Evolutionary conservation across 257 asterid species (phyloP).

Genomic region (Mitragyna speciosa): DNA sequence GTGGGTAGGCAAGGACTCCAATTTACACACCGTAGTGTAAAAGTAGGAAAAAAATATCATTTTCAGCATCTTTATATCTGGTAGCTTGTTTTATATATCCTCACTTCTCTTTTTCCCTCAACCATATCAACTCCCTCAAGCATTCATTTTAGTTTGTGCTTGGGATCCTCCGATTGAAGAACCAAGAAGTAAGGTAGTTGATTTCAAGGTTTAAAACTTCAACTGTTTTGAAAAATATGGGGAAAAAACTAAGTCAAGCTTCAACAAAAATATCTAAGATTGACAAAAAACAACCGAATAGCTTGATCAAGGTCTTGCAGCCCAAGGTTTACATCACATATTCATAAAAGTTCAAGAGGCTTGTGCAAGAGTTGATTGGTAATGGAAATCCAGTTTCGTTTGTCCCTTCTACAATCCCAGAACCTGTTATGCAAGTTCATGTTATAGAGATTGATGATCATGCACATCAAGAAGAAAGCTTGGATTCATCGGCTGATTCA

Average conservation of each 20-base stretch:
- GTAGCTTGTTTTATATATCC: conserved; percentile 4
- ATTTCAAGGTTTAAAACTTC: conserved; percentile 19
- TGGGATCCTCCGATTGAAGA: conserved; percentile 2
- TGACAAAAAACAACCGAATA: conserved; percentile 36
- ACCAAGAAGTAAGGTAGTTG: conserved; percentile 23
- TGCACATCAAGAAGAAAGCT: conserved; percentile 28
- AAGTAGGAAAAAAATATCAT: conserved; percentile 31
- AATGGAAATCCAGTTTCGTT: conserved; percentile 29
- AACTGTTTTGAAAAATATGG: conserved; percentile 25
- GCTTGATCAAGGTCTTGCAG: conserved; percentile 33
- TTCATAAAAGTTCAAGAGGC: conserved; percentile 47
- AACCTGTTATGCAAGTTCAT: conserved; percentile 16
- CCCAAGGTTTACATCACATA: conserved; percentile 52
- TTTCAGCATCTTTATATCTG: conserved; percentile 39
- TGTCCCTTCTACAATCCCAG: conserved; percentile 10
- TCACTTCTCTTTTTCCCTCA: conserved; percentile 2
- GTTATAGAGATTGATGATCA: conserved; percentile 19
- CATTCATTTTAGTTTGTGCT: background rate
- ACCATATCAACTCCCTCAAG: conserved; percentile 21
- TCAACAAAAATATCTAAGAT: conserved; percentile 33
- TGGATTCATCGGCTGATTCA: conserved; percentile 42
- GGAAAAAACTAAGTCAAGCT: conserved; percentile 36
- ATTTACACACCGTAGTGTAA: conserved; percentile 21
- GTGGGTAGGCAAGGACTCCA: conserved; percentile 24
- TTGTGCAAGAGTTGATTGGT: conserved; percentile 54